Conservation (phyloP, 2,329 filamentous ascomycete genomes). For the Diaporthe vaccinii region DNA sequence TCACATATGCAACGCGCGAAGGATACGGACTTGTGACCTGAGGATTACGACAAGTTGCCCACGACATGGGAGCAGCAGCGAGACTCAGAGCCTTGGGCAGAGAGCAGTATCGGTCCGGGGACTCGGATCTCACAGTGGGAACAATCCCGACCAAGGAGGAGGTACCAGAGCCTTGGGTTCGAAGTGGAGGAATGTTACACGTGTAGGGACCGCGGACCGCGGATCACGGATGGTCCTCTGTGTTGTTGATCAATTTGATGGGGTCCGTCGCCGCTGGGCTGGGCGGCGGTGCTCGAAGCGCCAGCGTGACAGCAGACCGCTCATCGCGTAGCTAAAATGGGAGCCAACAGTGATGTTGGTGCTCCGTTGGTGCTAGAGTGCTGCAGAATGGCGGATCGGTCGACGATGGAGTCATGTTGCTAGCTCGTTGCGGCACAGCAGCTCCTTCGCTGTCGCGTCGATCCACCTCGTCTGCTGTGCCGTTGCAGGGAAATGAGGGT, state of each 20-base stretch:
- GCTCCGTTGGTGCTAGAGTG: constrained; percentile 16
- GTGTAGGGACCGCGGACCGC: not conserved
- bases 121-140: not conserved
- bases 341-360: constrained; percentile 12
- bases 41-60: not conserved
- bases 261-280: not conserved
- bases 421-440: constrained; percentile 24
- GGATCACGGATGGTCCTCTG: not conserved
- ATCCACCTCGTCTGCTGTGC: constrained; percentile 21
- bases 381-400: constrained; percentile 23
- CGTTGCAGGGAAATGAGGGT: constrained; percentile 14
- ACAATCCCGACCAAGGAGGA: not conserved
- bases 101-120: not conserved
- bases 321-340: not conserved
- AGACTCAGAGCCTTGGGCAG: not conserved
- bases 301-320: constrained; percentile 6
- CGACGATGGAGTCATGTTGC: constrained; percentile 21
- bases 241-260: not conserved
- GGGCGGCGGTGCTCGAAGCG: not conserved
- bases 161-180: constrained; percentile 6
- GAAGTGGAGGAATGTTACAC: not conserved
- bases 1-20: not conserved
- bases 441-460: constrained; percentile 20
- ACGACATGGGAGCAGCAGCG: not conserved
- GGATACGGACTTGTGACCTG: not conserved